A percentile compares a stretch with the other conserved stretches of the same genome.
Evolutionary conservation across 2,329 filamentous ascomycete species (phyloP).

Genomic region (Aulographum hederae): DNA sequence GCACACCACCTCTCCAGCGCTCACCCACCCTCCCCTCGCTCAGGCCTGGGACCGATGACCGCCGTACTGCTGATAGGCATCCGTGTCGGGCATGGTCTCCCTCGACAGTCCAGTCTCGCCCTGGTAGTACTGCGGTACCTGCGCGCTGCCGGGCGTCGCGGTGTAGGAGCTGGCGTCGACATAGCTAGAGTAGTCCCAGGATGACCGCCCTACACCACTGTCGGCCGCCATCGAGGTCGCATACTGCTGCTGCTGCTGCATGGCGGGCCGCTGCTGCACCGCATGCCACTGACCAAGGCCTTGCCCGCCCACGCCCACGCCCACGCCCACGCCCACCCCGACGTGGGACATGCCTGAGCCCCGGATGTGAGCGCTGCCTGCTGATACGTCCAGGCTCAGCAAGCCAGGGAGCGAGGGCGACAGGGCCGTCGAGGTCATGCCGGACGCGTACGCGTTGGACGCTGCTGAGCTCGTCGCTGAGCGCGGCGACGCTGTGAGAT

Average conservation of each 20-base stretch:
- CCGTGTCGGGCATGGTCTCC: too few species aligned
- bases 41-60: too few species aligned
- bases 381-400: background rate
- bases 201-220: background rate
- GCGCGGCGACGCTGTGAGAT: slow-evolving; percentile 28
- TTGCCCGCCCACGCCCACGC: background rate
- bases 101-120: too few species aligned
- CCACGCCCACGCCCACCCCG: background rate
- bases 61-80: too few species aligned
- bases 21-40: too few species aligned
- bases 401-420: slow-evolving; percentile 20
- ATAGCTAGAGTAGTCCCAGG: background rate
- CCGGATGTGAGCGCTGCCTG: background rate
- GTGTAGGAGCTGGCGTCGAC: background rate
- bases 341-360: background rate
- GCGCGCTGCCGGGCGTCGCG: too few species aligned
- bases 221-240: background rate
- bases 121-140: too few species aligned
- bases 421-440: slow-evolving; percentile 23
- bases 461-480: slow-evolving; percentile 26
- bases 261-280: background rate
- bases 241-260: background rate
- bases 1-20: too few species aligned
- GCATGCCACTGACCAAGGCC: background rate
- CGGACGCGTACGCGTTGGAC: slow-evolving; percentile 23